Percentiles rank a stretch among this genome's conserved stretches.
These are phyloP conservation scores for Aristolochia contorta DNA, from an alignment of 164 flowering plant genomes.

Conservation along the genomic window DNA sequence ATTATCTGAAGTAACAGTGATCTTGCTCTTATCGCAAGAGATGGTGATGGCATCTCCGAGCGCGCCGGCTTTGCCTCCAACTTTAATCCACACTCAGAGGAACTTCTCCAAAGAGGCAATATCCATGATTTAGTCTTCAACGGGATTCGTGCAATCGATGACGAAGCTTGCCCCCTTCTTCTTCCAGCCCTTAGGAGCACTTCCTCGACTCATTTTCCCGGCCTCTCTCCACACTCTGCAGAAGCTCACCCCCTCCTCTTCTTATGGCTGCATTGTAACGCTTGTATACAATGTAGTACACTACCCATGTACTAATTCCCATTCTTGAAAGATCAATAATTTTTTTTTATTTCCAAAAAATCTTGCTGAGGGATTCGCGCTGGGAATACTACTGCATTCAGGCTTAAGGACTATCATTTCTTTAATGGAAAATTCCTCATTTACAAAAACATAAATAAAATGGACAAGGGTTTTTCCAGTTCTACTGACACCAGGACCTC, in stretches of 20 bases:
- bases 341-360: no score
- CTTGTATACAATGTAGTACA: no score
- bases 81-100: conserved; percentile 62
- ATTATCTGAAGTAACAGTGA: conserved; percentile 44
- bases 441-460: no score
- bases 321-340: no score
- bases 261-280: not conserved
- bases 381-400: no score
- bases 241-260: no score
- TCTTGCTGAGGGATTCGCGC: no score
- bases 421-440: no score
- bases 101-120: conserved; percentile 64
- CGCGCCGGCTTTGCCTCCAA: conserved; percentile 62
- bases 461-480: no score
- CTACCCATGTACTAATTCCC: no score
- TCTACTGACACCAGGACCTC: no score
- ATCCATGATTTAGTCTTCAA: conserved; percentile 59
- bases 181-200: conserved; percentile 40
- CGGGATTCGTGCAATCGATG: conserved; percentile 64
- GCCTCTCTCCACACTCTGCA: not conserved
- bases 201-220: conserved; percentile 37
- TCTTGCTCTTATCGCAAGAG: conserved; percentile 55
- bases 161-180: conserved; percentile 52
- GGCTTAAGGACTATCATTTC: no score
- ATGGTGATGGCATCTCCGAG: conserved; percentile 55